Evolutionary conservation across 495 filamentous ascomycete genomes (phyloP), one percentile per base, ranked within the genome.

Genomic region (Umbilicaria muhlenbergii): DNA sequence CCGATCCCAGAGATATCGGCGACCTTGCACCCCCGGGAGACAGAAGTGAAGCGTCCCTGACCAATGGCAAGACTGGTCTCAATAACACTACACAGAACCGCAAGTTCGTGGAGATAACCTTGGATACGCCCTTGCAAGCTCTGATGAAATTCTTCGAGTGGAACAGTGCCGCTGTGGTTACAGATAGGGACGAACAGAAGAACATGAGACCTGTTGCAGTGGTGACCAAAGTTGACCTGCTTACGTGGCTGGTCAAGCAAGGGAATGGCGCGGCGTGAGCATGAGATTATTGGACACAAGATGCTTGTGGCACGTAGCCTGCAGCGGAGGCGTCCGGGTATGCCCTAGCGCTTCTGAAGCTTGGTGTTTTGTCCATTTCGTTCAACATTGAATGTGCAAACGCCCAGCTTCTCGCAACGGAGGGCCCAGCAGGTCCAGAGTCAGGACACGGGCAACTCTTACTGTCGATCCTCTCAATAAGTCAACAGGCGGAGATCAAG

Each of bases 161-260:
- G 84, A 96, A 96, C 60, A 86, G 81, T 55, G 87, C 91, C 12
- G 92, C 91, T 2, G 73, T 96, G 39, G 86, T 96, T 1, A 96
- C 87, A 11, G 86, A 95, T 59, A 63, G 58, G 49, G 68, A 69
- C 41, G 47, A 32, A 17, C 32, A 39, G n/a, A 39, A 39, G 12
- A 17, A 32, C 15, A 62, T 86, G 56, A 86, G 80, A 65, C 87
- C 92, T 5, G 68, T 87, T 32, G 91, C 92, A 14, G 77, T 98
- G 8, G 89, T 87, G 3, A 96, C 91, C 24, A 98, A 98, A 71
- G 91, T 98, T 14, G 91, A 98, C 66, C 58, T 98, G 50, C 62
- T 98, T 53, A 78, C 77, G n/a, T 98, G 83, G 77, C 69, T 98
- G 73, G 76, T 95, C 14, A 89, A 78, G 67, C 75, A 83, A 55